Evolutionary conservation across 2,329 filamentous ascomycete genomes (phyloP), one percentile per base, ranked within the genome.

Genomic region (Colletotrichum liriopes): DNA sequence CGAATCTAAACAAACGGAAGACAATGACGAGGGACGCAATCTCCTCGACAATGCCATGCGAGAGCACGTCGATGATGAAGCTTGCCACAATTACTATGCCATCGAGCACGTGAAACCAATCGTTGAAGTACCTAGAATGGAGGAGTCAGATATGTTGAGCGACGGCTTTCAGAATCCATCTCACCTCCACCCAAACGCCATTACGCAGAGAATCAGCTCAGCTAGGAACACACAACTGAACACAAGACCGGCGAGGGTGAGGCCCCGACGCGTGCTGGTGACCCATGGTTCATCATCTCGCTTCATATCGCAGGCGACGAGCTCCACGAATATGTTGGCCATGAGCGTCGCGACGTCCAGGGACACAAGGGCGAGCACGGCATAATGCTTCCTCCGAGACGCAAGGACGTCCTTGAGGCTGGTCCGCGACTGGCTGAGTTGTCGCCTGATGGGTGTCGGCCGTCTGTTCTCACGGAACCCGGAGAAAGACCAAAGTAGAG

Each of bases 11-110:
- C 4, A 93, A 83, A 65, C 92, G 89, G 55, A 93, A 82, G 5
- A 93, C 85, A 37, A 93, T 86, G 60, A 93, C 86, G n/a, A 93
- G 83, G 0, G 90, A 92, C 1, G 88, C 90, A 58, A 92, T 89
- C 77, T 93, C 89, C 79, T 91, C 89, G 7, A 89, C 80, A 1
- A 89, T 80, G 55, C 91, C 91, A 47, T 87, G 86, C 20, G 91
- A 84, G 3, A 90, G 79, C 29, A 93, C 81, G 76, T 93, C 91
- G 65, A 93, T 84, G 39, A 88, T 78, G 78, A 93, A 93, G 74
- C 88, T 88, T 2, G 85, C 82, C 2, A 92, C 71, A 75, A 93
- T 93, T 68, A 93, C 86, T 26, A 86, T 77, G 0, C 90, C 88
- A 79, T 93, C 92, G 70, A 94, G 89, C 65, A 86, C 82, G 77